Percentiles rank a stretch among this genome's conserved stretches.
These are phyloP conservation scores for Apostasia shenzhenica DNA, from an alignment of 106 monocot genomes.

Conservation along the genomic window DNA sequence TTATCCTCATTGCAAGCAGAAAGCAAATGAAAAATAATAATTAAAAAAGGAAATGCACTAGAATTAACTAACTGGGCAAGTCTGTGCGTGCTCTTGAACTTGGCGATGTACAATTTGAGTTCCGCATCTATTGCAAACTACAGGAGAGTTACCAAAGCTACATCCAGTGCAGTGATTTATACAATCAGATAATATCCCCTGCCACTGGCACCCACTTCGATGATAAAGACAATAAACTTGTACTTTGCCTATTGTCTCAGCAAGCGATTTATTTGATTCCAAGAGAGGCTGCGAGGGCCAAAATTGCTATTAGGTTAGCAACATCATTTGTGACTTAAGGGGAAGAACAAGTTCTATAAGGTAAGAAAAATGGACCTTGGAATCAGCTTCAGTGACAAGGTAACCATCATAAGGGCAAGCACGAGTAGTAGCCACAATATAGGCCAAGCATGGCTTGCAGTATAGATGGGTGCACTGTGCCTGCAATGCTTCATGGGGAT, in stretches of 20 bases:
- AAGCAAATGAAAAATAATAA: neutral
- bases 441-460: constrained; percentile 90
- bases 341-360: neutral
- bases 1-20: neutral
- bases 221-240: constrained; percentile 84
- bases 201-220: constrained; percentile 92
- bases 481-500: constrained; percentile 85
- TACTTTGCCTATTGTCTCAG: constrained; percentile 70
- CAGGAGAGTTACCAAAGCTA: constrained; percentile 89
- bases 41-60: neutral
- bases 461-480: constrained; percentile 90
- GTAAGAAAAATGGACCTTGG: constrained; percentile 50
- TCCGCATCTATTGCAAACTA: constrained; percentile 89
- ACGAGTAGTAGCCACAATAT: constrained; percentile 78
- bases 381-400: constrained; percentile 81
- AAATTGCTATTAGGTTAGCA: neutral
- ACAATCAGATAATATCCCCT: constrained; percentile 74
- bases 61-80: constrained; percentile 62
- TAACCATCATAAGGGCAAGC: constrained; percentile 98
- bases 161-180: constrained; percentile 64
- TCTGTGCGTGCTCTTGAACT: constrained; percentile 96
- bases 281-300: constrained; percentile 44
- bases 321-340: neutral
- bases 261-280: constrained; percentile 69
- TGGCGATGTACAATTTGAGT: constrained; percentile 92